phyloP scores from a whole-genome alignment of 2,329 filamentous ascomycete species.

The Colletotrichum truncatum region DNA sequence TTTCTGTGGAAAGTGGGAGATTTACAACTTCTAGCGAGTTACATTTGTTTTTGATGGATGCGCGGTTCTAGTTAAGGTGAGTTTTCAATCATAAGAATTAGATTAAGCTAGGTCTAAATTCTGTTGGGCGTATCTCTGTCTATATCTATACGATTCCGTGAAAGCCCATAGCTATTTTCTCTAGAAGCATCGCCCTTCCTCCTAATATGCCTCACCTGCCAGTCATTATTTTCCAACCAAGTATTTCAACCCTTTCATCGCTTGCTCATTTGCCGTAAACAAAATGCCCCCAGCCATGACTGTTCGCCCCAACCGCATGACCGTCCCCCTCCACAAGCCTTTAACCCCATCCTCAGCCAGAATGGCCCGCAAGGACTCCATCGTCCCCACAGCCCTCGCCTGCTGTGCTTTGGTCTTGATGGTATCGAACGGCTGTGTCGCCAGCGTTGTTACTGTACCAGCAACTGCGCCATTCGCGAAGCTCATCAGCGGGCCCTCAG shows the following conservation, averaged over 20 bases:
- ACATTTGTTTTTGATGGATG: too few relatives aligned
- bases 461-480: constrained; percentile 20
- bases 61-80: too few relatives aligned
- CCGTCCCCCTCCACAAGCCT: constrained; percentile 14
- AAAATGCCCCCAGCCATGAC: constrained; percentile 19
- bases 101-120: too few relatives aligned
- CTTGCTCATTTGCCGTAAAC: constrained; percentile 19
- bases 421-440: constrained; percentile 20
- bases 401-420: constrained; percentile 21
- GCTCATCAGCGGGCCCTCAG: constrained; percentile 8
- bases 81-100: too few relatives aligned
- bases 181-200: too few relatives aligned
- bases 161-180: too few relatives aligned
- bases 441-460: constrained; percentile 12
- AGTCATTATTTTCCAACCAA: too few relatives aligned
- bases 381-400: constrained; percentile 10
- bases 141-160: too few relatives aligned
- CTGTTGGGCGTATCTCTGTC: too few relatives aligned
- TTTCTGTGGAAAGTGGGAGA: too few relatives aligned
- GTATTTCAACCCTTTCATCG: constrained; percentile 11
- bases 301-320: constrained; percentile 14
- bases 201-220: too few relatives aligned
- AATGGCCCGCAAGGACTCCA: constrained; percentile 6
- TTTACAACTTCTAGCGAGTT: too few relatives aligned
- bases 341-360: constrained; percentile 15